Evolutionary conservation across 805 yeast genomes (phyloP).

Genomic region (Kodamaea jinghongensis): DNA sequence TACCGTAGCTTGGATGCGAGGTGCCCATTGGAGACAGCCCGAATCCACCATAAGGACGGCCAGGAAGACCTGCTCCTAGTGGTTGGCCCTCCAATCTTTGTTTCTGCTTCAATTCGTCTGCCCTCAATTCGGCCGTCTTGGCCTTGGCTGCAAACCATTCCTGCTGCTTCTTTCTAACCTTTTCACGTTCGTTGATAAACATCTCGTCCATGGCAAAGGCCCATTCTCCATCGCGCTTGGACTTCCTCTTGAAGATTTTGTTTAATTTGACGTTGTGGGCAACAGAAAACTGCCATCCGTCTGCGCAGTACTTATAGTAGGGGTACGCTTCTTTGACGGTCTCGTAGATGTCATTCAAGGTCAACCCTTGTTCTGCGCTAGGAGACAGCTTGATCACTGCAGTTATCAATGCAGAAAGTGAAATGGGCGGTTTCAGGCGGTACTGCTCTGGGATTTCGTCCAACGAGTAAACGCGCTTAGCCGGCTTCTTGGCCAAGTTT

Average conservation of each 20-base stretch:
- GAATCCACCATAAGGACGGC: not conserved
- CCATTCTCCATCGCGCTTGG: constrained; percentile 88
- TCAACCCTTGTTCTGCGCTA: constrained; percentile 68
- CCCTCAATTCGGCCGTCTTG: constrained; percentile 50
- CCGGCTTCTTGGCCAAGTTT: constrained; percentile 45
- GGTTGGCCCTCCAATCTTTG: constrained; percentile 23
- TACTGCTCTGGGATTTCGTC: constrained; percentile 90
- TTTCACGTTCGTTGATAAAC: constrained; percentile 78
- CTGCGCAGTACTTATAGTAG: constrained; percentile 88
- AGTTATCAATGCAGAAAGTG: constrained; percentile 79
- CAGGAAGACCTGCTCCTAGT: not conserved
- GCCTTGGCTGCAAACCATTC: constrained; percentile 62
- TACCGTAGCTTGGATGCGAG: not conserved
- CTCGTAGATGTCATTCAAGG: constrained; percentile 66
- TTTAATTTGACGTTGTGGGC: constrained; percentile 85
- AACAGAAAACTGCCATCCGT: constrained; percentile 96
- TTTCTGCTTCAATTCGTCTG: constrained; percentile 50
- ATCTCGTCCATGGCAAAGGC: constrained; percentile 90
- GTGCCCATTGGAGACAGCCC: not conserved
- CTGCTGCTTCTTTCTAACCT: constrained; percentile 54
- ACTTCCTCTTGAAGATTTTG: constrained; percentile 74
- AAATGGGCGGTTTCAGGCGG: constrained; percentile 77
- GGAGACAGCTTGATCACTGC: constrained; percentile 64
- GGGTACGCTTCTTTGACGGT: constrained; percentile 87
- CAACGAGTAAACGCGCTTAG: constrained; percentile 63